Evolutionary conservation across 306 rosid species (phyloP).

Genomic region (Malus asiatica): DNA sequence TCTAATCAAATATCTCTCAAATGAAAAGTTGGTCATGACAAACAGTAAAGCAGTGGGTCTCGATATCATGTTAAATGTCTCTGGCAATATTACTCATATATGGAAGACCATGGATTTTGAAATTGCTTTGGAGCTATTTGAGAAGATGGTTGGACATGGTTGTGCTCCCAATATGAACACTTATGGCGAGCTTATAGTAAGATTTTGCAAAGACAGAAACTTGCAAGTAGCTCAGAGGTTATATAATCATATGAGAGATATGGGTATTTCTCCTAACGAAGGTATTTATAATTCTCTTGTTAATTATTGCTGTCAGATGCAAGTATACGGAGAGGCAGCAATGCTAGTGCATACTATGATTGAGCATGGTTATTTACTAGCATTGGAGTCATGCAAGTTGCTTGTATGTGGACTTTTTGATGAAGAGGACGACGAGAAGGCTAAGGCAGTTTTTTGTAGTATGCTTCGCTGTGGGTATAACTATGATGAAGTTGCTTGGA

Average conservation of each 20-base stretch:
- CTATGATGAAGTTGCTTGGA: slow-evolving; percentile 41
- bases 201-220: slow-evolving; percentile 49
- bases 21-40: slow-evolving; percentile 4
- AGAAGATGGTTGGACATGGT: slow-evolving; percentile 51
- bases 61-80: background rate
- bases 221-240: slow-evolving; percentile 40
- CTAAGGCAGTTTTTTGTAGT: slow-evolving; percentile 38
- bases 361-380: slow-evolving; percentile 48
- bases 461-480: slow-evolving; percentile 42
- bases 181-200: slow-evolving; percentile 51
- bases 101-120: slow-evolving; percentile 59
- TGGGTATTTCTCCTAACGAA: slow-evolving; percentile 42
- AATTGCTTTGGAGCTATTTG: slow-evolving; percentile 38
- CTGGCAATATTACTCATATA: slow-evolving; percentile 1
- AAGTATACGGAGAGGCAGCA: slow-evolving; percentile 48
- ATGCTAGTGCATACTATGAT: slow-evolving; percentile 47
- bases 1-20: slow-evolving; percentile 45
- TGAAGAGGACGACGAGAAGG: slow-evolving; percentile 48
- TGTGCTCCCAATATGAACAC: slow-evolving; percentile 53
- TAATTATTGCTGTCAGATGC: slow-evolving; percentile 49
- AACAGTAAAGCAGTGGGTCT: background rate
- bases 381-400: slow-evolving; percentile 53
- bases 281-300: slow-evolving; percentile 51
- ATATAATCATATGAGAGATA: slow-evolving; percentile 48
- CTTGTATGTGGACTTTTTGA: slow-evolving; percentile 58